Evolutionary conservation across 305 asterid species (phyloP), one percentile per base, ranked within the genome.

Genomic region (Ruellia speciosa): DNA sequence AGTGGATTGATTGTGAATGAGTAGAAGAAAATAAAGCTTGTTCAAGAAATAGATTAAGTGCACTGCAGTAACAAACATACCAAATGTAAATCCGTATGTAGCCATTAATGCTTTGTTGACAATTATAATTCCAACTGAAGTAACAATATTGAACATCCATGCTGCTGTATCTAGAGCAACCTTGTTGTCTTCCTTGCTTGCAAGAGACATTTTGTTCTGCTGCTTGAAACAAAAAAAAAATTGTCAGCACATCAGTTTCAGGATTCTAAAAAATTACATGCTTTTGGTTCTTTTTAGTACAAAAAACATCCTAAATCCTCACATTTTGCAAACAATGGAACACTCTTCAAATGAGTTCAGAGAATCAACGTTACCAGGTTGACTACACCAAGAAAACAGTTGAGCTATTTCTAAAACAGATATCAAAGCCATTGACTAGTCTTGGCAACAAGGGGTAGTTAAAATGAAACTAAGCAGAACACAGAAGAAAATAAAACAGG

Each of bases 31-130:
- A 46, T 34, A 8, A 28, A 7, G 18, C 19, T 37, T n/a, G 18
- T 46, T 46, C 19, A 10, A 43, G 50, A 33, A 35, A 56, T 39
- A 28, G 6, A 14, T 19, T 12, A 9, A 10, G 17, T 55, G 24
- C 24, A 53, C 39, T 60, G 53, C 10, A 39, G 52, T 14, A 60
- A 56, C 43, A 11, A 31, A 65, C 79, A 49, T 75, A 85, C 96
- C 96, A 45, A 77, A 88, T 46, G 80, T 85, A 62, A 77, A 88
- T 18, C 93, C 96, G 48, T 85, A 88, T 16, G 77, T 66, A 9
- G 86, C 86, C 96, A 87, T 77, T 62, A 85, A 65, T 60, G 93
- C 81, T 70, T 85, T 87, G 67, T 87, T 87, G 56, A 73, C 93
- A 1, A 87, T 75, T 15, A 88, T 88, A 58, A 88, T 83, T 63